Evolutionary conservation across 192 early-diverging fungal species (phyloP), one percentile per base, ranked within the genome.

Genomic region (Backusella macrospora): DNA sequence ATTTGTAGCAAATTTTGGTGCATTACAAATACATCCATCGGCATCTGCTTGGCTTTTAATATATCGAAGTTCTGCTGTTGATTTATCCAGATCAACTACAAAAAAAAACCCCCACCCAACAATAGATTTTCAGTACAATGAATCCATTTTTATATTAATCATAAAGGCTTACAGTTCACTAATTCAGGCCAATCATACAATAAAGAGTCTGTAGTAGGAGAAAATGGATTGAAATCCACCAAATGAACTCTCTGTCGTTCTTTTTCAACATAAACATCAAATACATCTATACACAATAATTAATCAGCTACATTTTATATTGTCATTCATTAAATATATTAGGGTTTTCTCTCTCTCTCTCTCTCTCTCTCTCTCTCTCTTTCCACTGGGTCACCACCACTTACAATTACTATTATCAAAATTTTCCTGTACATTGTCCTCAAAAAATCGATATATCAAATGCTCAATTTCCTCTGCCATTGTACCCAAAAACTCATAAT

Each of bases 161-260:
- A 21, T 59, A 7, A 5, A 15, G 12, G 71, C 62, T 63, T 71
- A 84, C 84, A 73, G 26, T 23, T 65, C 63, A 90, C 65, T 21
- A 95, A 78, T 73, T 97, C 96, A 15, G 85, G 70, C 97, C 97
- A 98, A 9, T 80, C 74, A 75, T 91, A 98, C 15, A 99, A 80
- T 23, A 96, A 82, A 26, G 90, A 77, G 71, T 99, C 98, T 0
- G 96, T 96, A 3, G 83, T 84, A 59, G 82, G 80, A 18, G 84
- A 81, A 80, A 94, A 96, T 0, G 95, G 94, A 82, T 99, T 97
- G 80, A 99, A 94, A 81, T 98, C 97, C 8, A 99, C 82, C 5
- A 99, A 77, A 70, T 86, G 95, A 3, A 91, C 90, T 23, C 84
- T 83, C 21, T 85, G 78, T 21, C 83, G 78, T 18, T 86, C 83